These are phyloP conservation scores for Auxenochlorella protothecoides DNA, from an alignment of 139 green algal genomes.

Conservation along the genomic window DNA sequence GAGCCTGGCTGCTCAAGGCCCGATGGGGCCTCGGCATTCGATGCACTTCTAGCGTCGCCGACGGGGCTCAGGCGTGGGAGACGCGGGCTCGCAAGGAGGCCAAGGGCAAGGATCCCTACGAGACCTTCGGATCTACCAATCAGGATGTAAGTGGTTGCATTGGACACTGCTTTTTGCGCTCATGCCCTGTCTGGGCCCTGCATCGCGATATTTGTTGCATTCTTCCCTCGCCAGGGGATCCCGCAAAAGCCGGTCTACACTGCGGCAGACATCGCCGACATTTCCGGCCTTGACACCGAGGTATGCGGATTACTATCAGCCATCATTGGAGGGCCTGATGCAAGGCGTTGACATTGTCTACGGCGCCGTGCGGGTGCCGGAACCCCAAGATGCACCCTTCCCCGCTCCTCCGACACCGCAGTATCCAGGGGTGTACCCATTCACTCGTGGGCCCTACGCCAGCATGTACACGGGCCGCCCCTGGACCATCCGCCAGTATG, in stretches of 20 bases:
- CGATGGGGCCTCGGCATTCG: background rate
- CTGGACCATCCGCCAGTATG: constrained; percentile 70
- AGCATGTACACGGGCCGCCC: constrained; percentile 54
- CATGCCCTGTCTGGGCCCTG: background rate
- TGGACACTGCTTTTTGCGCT: no score
- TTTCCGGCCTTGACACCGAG: no score
- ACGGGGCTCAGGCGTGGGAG: background rate
- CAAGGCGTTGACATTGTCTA: no score
- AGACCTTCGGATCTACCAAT: constrained; percentile 14
- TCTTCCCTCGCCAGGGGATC: constrained; percentile 19
- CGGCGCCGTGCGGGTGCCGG: background rate
- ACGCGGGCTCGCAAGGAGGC: constrained; percentile 21
- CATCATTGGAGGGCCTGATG: no score
- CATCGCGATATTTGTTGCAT: background rate
- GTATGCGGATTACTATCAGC: no score
- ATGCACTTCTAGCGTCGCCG: background rate
- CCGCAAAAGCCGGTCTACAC: constrained; percentile 47
- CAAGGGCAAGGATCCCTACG: constrained; percentile 19
- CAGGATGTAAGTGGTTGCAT: constrained; percentile 5
- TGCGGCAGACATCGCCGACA: constrained; percentile 16
- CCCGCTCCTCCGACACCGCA: constrained; percentile 1
- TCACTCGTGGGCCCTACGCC: constrained; percentile 47
- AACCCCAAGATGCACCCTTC: background rate
- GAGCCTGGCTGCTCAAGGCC: background rate
- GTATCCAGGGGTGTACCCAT: constrained; percentile 48